Conservation (phyloP, 805 yeast genomes). For the Metschnikowia shivogae region DNA sequence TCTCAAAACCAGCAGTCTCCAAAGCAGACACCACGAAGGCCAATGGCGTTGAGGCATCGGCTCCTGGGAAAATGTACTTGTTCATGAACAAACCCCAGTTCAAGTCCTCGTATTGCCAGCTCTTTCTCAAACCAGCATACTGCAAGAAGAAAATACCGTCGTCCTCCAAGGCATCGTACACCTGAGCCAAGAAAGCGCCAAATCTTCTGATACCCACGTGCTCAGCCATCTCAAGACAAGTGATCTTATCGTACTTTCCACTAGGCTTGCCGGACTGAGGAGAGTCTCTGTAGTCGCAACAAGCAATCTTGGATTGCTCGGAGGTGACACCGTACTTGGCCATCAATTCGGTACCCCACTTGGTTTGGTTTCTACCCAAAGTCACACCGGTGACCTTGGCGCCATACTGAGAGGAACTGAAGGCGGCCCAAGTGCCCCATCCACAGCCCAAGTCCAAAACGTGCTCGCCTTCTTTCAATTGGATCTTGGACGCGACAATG, state of each 20-base stretch:
- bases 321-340: constrained; percentile 61
- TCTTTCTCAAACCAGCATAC: constrained; percentile 85
- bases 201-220: constrained; percentile 92
- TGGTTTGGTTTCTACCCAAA: constrained; percentile 84
- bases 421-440: constrained; percentile 91
- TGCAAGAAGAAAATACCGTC: constrained; percentile 86
- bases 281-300: constrained; percentile 87
- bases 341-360: constrained; percentile 76
- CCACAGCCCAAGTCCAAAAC: constrained; percentile 90
- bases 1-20: constrained; percentile 84
- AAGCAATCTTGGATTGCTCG: constrained; percentile 71
- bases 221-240: constrained; percentile 93
- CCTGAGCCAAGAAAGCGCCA: constrained; percentile 69
- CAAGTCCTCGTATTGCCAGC: constrained; percentile 92
- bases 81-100: constrained; percentile 95
- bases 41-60: constrained; percentile 92
- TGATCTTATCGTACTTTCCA: constrained; percentile 72
- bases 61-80: constrained; percentile 95
- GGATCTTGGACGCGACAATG: constrained; percentile 82
- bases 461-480: constrained; percentile 64
- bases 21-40: constrained; percentile 73
- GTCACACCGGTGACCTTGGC: constrained; percentile 89
- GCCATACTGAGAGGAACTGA: constrained; percentile 75
- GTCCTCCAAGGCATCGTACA: constrained; percentile 82
- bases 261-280: constrained; percentile 54